Conservation (phyloP, 2,329 filamentous ascomycete species). For the Monosporascus sp. region DNA sequence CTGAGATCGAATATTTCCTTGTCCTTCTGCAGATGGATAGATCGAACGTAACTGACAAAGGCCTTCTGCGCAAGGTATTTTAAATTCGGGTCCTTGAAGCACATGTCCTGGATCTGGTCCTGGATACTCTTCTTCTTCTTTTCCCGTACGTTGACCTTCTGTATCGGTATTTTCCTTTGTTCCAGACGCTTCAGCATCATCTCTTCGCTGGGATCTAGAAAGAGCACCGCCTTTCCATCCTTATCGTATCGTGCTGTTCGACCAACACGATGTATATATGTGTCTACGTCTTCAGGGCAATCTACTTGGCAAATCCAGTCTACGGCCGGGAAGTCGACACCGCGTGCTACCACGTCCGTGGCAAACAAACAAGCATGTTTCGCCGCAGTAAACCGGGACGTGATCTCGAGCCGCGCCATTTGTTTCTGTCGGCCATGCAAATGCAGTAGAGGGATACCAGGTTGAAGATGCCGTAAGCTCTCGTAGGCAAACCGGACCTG, state of each 20-base stretch:
- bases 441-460: slow-evolving; percentile 88
- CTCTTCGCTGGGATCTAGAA: slow-evolving; percentile 89
- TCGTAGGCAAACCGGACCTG: slow-evolving; percentile 97
- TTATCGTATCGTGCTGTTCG: slow-evolving; percentile 91
- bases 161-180: slow-evolving; percentile 84
- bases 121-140: slow-evolving; percentile 87
- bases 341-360: slow-evolving; percentile 90
- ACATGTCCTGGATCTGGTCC: slow-evolving; percentile 86
- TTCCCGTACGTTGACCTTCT: slow-evolving; percentile 78
- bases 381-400: slow-evolving; percentile 72
- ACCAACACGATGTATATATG: slow-evolving; percentile 94
- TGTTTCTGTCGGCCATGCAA: slow-evolving; percentile 94
- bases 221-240: slow-evolving; percentile 81
- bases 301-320: slow-evolving; percentile 99
- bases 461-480: slow-evolving; percentile 85
- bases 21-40: slow-evolving; percentile 81
- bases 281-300: slow-evolving; percentile 93
- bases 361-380: slow-evolving; percentile 88
- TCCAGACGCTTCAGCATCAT: slow-evolving; percentile 83
- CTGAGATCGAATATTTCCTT: slow-evolving; percentile 87
- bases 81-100: slow-evolving; percentile 87
- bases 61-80: slow-evolving; percentile 97
- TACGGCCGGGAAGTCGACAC: slow-evolving; percentile 91
- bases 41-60: slow-evolving; percentile 84
- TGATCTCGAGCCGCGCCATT: slow-evolving; percentile 80